phyloP scores from a whole-genome alignment of 75 land plant species.

The Picea glauca region DNA sequence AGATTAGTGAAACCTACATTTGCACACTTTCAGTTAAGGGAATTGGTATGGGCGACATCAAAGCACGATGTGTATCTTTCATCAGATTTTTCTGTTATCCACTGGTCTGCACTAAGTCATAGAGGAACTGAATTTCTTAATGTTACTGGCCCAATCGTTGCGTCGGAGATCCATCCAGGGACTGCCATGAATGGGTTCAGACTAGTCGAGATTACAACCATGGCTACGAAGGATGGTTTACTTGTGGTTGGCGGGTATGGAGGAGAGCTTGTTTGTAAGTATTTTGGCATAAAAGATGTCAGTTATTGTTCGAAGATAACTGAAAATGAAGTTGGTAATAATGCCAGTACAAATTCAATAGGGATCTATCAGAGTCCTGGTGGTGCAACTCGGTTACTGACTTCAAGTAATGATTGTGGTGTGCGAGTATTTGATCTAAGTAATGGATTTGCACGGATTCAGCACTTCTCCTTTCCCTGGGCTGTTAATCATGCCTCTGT shows the following conservation, averaged over 20 bases:
- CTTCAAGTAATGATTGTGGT: constrained; percentile 93
- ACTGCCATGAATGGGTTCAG: constrained; percentile 52
- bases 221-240: constrained; percentile 79
- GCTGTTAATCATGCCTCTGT: constrained; percentile 92
- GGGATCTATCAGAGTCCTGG: constrained; percentile 77
- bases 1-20: constrained; percentile 88
- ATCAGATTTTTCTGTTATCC: constrained; percentile 70
- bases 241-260: constrained; percentile 88
- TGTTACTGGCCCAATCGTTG: constrained; percentile 75
- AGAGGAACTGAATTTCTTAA: constrained; percentile 64
- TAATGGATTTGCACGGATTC: constrained; percentile 62
- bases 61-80: constrained; percentile 95
- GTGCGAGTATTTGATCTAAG: constrained; percentile 75
- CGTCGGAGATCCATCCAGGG: constrained; percentile 52
- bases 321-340: constrained; percentile 34
- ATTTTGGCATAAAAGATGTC: constrained; percentile 70
- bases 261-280: constrained; percentile 88
- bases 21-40: constrained; percentile 93
- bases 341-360: constrained; percentile 89
- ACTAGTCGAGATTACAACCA: constrained; percentile 71
- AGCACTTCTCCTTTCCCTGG: constrained; percentile 75
- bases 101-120: constrained; percentile 73
- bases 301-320: constrained; percentile 85
- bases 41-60: constrained; percentile 93
- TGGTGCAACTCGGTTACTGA: constrained; percentile 77